phyloP scores from a whole-genome alignment of 192 early-diverging fungal genomes.

The Gamsiella multidivaricata region DNA sequence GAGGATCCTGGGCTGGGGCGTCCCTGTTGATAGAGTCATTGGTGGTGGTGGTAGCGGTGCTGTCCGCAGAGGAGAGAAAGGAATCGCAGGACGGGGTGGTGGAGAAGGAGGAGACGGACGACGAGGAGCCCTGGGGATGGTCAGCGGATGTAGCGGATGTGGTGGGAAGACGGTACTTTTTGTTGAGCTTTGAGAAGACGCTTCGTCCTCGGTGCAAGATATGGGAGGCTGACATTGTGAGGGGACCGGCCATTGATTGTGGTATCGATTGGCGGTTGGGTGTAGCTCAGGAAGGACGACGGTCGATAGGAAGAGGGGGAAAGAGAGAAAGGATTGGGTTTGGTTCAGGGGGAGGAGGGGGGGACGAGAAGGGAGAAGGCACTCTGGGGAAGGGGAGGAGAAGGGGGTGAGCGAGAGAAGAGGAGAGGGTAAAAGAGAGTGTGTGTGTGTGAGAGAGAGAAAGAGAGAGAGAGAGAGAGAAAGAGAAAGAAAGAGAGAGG shows the following conservation, averaged over 20 bases:
- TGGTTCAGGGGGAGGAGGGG: not conserved
- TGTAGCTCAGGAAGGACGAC: not conserved
- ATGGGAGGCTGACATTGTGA: constrained; percentile 46
- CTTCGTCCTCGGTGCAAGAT: constrained; percentile 46
- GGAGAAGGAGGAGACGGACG: constrained; percentile 30
- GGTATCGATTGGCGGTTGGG: constrained; percentile 19
- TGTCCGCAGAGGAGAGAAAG: constrained; percentile 5
- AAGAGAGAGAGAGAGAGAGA: not conserved
- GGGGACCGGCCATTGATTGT: constrained; percentile 27
- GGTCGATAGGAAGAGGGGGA: not conserved
- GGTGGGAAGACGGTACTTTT: constrained; percentile 34
- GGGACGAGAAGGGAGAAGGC: not conserved
- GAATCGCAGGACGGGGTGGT: constrained; percentile 26
- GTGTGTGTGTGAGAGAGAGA: not conserved
- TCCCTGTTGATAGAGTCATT: not conserved
- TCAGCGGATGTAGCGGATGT: constrained; percentile 9
- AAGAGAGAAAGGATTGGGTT: not conserved
- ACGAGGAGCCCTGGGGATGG: not conserved
- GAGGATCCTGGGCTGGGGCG: not conserved
- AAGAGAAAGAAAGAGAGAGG: not conserved
- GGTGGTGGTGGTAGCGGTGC: not conserved
- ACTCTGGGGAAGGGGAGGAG: not conserved
- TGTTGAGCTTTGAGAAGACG: constrained; percentile 54
- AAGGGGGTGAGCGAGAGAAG: not conserved
- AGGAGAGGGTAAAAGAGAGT: not conserved